A percentile compares a stretch with the other conserved stretches of the same genome.
These are phyloP conservation scores for Uncinocarpus reesii DNA, from an alignment of 2,329 filamentous ascomycete genomes.

Conservation along the genomic window DNA sequence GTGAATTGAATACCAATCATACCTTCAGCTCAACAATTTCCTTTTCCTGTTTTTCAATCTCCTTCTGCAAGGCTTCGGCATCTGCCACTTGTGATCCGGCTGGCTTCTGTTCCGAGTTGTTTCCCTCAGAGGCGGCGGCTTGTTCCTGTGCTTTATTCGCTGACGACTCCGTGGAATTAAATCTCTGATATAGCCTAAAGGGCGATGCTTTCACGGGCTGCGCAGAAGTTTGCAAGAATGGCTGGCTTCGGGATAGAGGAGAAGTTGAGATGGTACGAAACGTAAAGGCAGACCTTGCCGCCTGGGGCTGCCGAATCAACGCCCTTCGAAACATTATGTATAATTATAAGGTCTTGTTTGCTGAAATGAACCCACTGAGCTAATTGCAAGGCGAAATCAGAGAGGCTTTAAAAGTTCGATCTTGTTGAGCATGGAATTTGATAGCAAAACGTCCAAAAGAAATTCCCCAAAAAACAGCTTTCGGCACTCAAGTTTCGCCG, in stretches of 20 bases:
- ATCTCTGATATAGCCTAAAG: constrained; percentile 28
- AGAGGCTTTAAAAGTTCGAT: neutral
- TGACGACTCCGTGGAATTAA: constrained; percentile 36
- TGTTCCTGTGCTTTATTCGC: constrained; percentile 25
- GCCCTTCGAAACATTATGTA: constrained; percentile 35
- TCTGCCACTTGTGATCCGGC: constrained; percentile 28
- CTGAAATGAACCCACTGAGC: neutral
- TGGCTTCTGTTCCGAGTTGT: constrained; percentile 26
- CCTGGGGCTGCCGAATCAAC: constrained; percentile 35
- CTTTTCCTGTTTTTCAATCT: constrained; percentile 61
- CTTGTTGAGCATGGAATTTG: constrained; percentile 11
- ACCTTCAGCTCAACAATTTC: constrained; percentile 81
- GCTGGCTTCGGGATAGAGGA: constrained; percentile 26
- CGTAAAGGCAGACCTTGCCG: constrained; percentile 28
- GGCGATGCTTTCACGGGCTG: constrained; percentile 26
- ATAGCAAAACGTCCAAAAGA: constrained; percentile 13
- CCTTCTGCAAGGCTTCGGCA: constrained; percentile 47
- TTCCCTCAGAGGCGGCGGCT: constrained; percentile 28
- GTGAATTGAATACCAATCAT: constrained; percentile 19
- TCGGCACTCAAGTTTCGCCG: neutral
- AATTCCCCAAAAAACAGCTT: neutral
- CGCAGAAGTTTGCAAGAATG: constrained; percentile 25
- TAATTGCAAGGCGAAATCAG: neutral
- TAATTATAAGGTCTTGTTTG: neutral
- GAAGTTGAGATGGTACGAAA: constrained; percentile 27